Percentiles rank a stretch among this genome's conserved stretches.
Conservation (phyloP, 257 asterid genomes). For the Ballota nigra region DNA sequence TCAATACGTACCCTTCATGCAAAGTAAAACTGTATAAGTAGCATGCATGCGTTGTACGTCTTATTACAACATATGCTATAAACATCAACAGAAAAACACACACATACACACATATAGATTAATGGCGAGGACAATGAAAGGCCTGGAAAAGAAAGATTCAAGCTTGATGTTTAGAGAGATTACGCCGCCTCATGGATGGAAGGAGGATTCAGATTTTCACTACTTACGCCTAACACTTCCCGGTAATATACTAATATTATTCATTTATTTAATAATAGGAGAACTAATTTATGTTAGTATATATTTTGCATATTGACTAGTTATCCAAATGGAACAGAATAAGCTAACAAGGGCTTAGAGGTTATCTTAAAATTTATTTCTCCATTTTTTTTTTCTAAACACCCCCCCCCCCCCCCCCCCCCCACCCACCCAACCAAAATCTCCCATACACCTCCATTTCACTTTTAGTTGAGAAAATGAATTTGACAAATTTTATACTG, state of each 20-base stretch:
- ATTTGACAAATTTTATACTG: neutral
- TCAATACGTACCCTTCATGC: neutral
- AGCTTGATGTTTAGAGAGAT: constrained; percentile 33
- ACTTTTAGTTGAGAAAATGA: neutral
- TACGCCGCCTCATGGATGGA: constrained; percentile 38
- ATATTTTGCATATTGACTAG: too few species aligned
- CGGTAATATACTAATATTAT: constrained; percentile 18
- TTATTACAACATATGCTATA: neutral
- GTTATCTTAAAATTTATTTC: too few species aligned
- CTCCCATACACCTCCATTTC: too few species aligned
- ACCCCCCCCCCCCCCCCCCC: too few species aligned
- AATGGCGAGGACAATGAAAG: constrained; percentile 21
- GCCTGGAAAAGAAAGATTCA: constrained; percentile 15
- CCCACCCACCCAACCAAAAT: too few species aligned
- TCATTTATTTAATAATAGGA: too few species aligned
- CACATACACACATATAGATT: neutral
- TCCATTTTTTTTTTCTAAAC: too few species aligned
- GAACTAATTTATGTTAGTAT: too few species aligned
- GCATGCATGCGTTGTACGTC: neutral
- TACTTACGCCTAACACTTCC: constrained; percentile 36
- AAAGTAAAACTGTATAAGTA: too few species aligned
- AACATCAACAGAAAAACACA: neutral
- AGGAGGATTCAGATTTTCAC: constrained; percentile 22
- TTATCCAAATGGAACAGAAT: too few species aligned
- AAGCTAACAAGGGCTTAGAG: too few species aligned